Base-by-base conservation (phyloP, 768 basidiomycete species). In the Collybia sp. region DNA sequence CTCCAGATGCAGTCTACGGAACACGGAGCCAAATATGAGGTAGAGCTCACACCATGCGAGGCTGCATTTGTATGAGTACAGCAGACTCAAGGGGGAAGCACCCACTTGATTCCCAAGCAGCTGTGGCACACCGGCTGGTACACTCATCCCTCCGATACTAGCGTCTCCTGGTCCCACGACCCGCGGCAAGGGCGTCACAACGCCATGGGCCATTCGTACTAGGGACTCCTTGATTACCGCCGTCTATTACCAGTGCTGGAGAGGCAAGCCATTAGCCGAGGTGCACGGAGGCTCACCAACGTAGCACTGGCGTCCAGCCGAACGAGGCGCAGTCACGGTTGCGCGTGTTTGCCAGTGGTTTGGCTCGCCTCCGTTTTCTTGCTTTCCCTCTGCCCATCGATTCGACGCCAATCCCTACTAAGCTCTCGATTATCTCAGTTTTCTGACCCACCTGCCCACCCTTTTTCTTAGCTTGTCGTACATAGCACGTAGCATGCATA, bases 141-240 rank as follows among this genome's bases (percentile, higher is more conserved):
- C 54, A 11, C 53, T 37, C 4, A 45, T 45, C 1, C 71, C 73
- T 16, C 56, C 57, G 12, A 77, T 70, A 18, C 55, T 49, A 0
- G 64, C 54, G 18, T 61, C 63, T 11, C 55, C 47, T 3, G 60
- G 60, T 2, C 66, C 66, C 5, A 74, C 66, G 20, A 75, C 55
- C 30, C 74, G 61, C 13, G 71, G 65, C 32, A 72, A 57, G 5
- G 68, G 66, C 2, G 58, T 65, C 11, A 67, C 61, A 2, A 69
- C 55, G 8, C 72, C 72, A 46, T 68, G 64, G 19, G 65, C 59
- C 50, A 74, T 60, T 18, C 75, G 59, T 37, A 42, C 52, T 58
- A 76, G 60, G 0, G 72, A 63, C 53, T 77, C 74, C 46, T 75
- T 75, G 25, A 75, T 63, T 25, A 76, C 71, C 5, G 72, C 73